A percentile compares a stretch with the other conserved stretches of the same genome.
These are phyloP conservation scores for Canna indica DNA, from an alignment of 176 grass and related monocot species.

Conservation along the genomic window DNA sequence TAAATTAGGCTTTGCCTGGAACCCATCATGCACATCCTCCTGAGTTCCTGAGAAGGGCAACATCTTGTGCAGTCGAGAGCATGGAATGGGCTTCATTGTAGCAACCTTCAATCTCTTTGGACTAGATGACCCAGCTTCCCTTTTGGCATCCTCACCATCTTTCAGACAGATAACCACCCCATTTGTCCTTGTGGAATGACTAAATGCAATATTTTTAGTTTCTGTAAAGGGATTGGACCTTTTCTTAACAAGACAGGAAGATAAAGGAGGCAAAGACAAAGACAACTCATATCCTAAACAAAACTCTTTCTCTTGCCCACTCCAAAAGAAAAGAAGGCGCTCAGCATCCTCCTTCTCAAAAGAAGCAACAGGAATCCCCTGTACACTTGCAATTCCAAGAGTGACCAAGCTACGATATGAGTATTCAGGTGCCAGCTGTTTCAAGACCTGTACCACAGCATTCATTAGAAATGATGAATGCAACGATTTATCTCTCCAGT, in stretches of 20 bases:
- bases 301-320: conserved; percentile 23
- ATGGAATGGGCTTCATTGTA: conserved; percentile 56
- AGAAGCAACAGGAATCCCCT: conserved; percentile 53
- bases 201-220: conserved; percentile 15
- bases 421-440: conserved; percentile 44
- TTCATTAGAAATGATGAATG: background rate
- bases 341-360: conserved; percentile 60
- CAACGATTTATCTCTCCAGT: no score
- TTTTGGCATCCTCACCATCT: conserved; percentile 17
- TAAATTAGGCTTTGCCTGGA: conserved; percentile 21
- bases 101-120: conserved; percentile 28
- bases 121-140: conserved; percentile 7
- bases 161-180: background rate
- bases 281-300: conserved; percentile 7
- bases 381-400: conserved; percentile 57
- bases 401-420: conserved; percentile 55
- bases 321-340: conserved; percentile 55
- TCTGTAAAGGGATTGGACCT: conserved; percentile 18
- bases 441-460: conserved; percentile 43
- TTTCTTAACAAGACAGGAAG: conserved; percentile 30
- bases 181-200: background rate
- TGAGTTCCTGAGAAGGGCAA: conserved; percentile 34
- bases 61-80: conserved; percentile 32
- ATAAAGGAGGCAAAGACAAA: conserved; percentile 31
- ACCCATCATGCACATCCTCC: conserved; percentile 19